Evolutionary conservation across 805 yeast genomes (phyloP), one percentile per base, ranked within the genome.

Genomic region (Osmozyma mogii): DNA sequence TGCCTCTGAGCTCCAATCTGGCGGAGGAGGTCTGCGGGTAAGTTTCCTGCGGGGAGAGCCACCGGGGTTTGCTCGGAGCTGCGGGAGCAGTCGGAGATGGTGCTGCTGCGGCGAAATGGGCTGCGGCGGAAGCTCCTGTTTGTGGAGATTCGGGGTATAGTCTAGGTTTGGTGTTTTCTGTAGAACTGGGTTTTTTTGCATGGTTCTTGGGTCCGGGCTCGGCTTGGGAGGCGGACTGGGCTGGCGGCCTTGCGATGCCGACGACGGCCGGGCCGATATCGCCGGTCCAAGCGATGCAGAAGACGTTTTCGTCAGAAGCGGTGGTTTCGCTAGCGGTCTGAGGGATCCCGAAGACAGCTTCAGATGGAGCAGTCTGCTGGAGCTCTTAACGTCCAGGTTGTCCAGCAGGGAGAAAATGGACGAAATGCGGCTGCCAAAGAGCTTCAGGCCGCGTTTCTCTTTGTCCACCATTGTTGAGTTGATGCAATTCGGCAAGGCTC

Each of bases 381-480:
- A 4, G 10, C 9, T 9, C 19, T 19, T 25, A 24, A 27, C 12
- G 22, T 22, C 17, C 22, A 10, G 20, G 9, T 15, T 25, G 30
- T 27, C 31, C 26, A 24, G 32, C 30, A 37, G 30, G 29, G 44
- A 45, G 39, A 56, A 56, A 17, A 56, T 54, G 9, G 59, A 50
- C 28, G 52, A 44, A 19, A 56, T 47, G 15, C 60, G 47, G 7
- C 50, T 38, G 20, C 61, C 59, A 33, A 56, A 54, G 22, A 45
- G 41, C 21, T 35, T 30, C 27, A 34, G 12, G 13, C 37, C 11
- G 9, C 35, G 35, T 15, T 35, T 41, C 19, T 40, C 44, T 18
- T 32, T 30, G 4, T 36, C 29, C 43, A 39, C 36, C 11, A 19
- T 9, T 11, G 14, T 20, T 21, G 14, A 24, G 31, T n/a, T n/a